These are phyloP conservation scores for Daldinia loculata DNA, from an alignment of 495 filamentous ascomycete genomes.

Conservation along the genomic window DNA sequence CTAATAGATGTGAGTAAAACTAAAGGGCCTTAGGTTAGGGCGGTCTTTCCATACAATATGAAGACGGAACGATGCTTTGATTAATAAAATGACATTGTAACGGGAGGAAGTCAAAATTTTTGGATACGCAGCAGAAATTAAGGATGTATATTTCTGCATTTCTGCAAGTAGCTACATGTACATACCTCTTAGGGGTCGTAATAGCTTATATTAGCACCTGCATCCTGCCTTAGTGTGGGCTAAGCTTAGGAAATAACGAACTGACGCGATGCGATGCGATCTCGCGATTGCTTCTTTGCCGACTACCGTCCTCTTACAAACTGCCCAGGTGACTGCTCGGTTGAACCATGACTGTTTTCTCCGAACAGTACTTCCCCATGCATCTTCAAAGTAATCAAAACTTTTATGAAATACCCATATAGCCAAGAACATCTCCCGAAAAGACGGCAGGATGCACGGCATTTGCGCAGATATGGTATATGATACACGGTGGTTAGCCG, in stretches of 20 bases:
- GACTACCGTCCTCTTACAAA: not conserved
- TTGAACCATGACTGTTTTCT: not conserved
- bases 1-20: constrained; percentile 3
- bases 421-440: constrained; percentile 7
- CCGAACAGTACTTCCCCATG: not conserved
- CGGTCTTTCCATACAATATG: constrained; percentile 8
- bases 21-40: not conserved
- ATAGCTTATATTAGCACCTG: constrained; percentile 13
- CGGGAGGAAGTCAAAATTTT: constrained; percentile 23
- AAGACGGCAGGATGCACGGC: constrained; percentile 7
- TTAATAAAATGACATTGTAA: constrained; percentile 8
- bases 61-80: constrained; percentile 4
- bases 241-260: constrained; percentile 25
- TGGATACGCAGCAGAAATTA: constrained; percentile 14
- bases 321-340: not conserved
- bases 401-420: constrained; percentile 5
- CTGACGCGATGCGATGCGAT: not conserved
- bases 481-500: constrained; percentile 21
- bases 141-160: constrained; percentile 16
- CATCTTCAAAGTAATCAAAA: not conserved
- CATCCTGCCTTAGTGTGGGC: constrained; percentile 13
- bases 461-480: constrained; percentile 2
- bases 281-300: constrained; percentile 16
- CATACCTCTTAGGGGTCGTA: constrained; percentile 4
- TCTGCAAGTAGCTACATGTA: not conserved